A percentile compares a stretch with the other conserved stretches of the same genome.
phyloP scores from a whole-genome alignment of 371 early-diverging fungal species.

The Mortierella sp. region DNA sequence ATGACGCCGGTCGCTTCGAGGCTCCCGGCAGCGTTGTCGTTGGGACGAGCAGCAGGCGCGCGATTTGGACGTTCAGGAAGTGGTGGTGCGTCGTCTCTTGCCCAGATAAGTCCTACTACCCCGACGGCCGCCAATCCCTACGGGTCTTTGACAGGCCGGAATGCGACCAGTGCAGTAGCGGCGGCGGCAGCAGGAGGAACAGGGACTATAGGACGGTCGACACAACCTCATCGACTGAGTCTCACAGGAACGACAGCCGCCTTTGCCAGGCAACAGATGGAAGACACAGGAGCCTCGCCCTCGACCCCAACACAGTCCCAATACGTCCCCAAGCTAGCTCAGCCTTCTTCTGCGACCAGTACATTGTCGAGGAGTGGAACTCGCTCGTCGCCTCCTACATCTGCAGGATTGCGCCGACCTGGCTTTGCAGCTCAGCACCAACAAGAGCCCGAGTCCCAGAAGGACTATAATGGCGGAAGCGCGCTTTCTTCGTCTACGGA shows the following conservation, averaged over 20 bases:
- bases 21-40: constrained; percentile 19
- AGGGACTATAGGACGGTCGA: not conserved
- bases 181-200: not conserved
- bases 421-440: not conserved
- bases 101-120: constrained; percentile 34
- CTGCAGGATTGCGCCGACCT: constrained; percentile 16
- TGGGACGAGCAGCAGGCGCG: constrained; percentile 30
- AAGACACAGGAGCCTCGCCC: not conserved
- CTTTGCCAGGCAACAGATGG: constrained; percentile 14
- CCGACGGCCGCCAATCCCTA: constrained; percentile 30
- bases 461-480: not conserved
- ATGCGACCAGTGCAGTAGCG: constrained; percentile 4
- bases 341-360: not conserved
- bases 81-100: not conserved
- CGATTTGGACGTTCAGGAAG: constrained; percentile 38
- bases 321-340: not conserved
- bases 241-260: constrained; percentile 21
- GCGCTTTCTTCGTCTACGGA: constrained; percentile 11
- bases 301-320: constrained; percentile 2
- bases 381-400: constrained; percentile 22
- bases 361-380: constrained; percentile 7
- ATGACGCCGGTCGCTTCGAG: not conserved
- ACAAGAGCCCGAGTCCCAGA: constrained; percentile 14
- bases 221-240: constrained; percentile 16
- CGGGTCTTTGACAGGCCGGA: constrained; percentile 24